Evolutionary conservation across 2,329 filamentous ascomycete genomes (phyloP).

Genomic region (Verticillium klebahnii): DNA sequence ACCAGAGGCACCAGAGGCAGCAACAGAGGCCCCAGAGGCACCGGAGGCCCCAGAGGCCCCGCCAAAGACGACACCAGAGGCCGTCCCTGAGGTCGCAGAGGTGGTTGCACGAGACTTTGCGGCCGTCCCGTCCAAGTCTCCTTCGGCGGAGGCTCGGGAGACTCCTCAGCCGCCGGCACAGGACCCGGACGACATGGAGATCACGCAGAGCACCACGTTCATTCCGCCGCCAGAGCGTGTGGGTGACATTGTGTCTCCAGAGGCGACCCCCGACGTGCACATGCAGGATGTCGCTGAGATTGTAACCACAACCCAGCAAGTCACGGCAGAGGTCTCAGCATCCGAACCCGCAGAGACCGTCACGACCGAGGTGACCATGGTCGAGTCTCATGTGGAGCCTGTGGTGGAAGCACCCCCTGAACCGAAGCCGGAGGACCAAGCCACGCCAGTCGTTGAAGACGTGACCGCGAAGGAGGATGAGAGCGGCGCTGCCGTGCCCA

Average conservation of each 20-base stretch:
- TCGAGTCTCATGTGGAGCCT: neutral
- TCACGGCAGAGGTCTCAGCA: neutral
- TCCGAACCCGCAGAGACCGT: neutral
- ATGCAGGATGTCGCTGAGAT: neutral
- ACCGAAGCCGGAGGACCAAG: neutral
- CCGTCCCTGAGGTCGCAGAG: neutral
- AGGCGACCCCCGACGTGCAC: neutral
- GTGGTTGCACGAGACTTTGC: neutral
- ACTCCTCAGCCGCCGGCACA: neutral
- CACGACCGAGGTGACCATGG: neutral
- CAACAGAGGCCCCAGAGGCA: neutral
- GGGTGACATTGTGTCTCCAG: neutral
- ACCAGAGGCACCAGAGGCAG: neutral
- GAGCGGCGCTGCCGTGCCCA: neutral
- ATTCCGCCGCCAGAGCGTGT: slow-evolving; percentile 1
- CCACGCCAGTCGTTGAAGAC: slow-evolving; percentile 1
- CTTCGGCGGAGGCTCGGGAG: neutral
- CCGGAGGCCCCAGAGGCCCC: neutral
- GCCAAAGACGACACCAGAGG: neutral
- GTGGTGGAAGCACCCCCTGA: neutral
- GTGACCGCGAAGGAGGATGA: slow-evolving; percentile 3
- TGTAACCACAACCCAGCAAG: neutral
- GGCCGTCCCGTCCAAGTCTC: neutral
- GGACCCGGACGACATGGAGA: neutral
- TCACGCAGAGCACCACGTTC: neutral